A percentile compares a stretch with the other conserved stretches of the same genome.
Evolutionary conservation across 495 filamentous ascomycete genomes (phyloP).

Genomic region (Penicillium coffeae): DNA sequence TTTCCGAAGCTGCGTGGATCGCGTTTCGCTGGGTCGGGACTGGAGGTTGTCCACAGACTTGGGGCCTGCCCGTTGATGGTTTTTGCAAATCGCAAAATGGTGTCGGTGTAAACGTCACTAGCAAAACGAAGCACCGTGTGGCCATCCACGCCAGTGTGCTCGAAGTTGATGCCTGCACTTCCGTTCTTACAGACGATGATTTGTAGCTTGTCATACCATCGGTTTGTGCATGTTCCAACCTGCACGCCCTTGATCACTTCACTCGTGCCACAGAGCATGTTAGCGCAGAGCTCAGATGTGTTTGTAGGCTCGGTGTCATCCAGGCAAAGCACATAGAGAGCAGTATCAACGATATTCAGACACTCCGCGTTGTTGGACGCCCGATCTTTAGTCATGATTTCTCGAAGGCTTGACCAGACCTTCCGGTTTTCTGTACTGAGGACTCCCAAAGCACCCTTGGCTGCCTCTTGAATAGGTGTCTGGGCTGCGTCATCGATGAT

Average conservation of each 20-base stretch:
- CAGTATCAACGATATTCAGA: slow-evolving; percentile 88
- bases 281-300: slow-evolving; percentile 80
- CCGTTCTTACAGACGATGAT: slow-evolving; percentile 99
- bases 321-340: slow-evolving; percentile 86
- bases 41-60: slow-evolving; percentile 83
- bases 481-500: slow-evolving; percentile 87
- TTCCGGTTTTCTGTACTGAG: slow-evolving; percentile 96
- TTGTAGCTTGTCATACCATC: slow-evolving; percentile 99
- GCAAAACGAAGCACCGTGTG: slow-evolving; percentile 96
- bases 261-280: slow-evolving; percentile 96
- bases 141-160: slow-evolving; percentile 96
- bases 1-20: slow-evolving; percentile 93
- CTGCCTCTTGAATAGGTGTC: slow-evolving; percentile 87
- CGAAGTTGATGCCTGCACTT: slow-evolving; percentile 96
- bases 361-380: slow-evolving; percentile 94
- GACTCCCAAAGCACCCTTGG: slow-evolving; percentile 88
- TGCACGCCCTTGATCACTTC: slow-evolving; percentile 90
- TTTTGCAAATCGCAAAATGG: slow-evolving; percentile 90
- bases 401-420: slow-evolving; percentile 86
- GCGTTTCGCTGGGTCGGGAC: slow-evolving; percentile 89
- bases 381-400: slow-evolving; percentile 81
- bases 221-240: slow-evolving; percentile 94
- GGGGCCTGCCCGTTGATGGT: slow-evolving; percentile 96
- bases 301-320: slow-evolving; percentile 84
- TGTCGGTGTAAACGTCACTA: slow-evolving; percentile 95